phyloP scores from a whole-genome alignment of 805 yeast genomes.

The Candida odintsovae region DNA sequence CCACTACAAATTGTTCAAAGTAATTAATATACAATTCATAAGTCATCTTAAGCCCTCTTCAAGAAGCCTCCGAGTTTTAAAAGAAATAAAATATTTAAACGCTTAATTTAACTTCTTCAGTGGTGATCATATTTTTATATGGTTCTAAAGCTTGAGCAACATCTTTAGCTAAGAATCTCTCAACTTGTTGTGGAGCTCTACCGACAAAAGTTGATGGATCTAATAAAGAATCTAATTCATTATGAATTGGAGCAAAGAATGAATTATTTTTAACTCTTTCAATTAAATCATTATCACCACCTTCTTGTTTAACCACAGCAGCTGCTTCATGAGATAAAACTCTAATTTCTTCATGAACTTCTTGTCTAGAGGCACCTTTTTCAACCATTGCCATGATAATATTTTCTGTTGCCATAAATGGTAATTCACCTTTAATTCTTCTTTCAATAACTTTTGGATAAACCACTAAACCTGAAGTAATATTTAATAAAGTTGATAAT shows the following conservation, averaged over 20 bases:
- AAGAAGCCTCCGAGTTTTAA: too few relatives aligned
- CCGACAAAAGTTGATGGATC: conserved; percentile 96
- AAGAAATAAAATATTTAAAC: conserved; percentile 38
- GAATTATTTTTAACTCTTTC: conserved; percentile 73
- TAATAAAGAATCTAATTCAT: conserved; percentile 69
- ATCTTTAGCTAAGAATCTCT: conserved; percentile 79
- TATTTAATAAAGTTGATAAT: conserved; percentile 82
- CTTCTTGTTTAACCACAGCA: conserved; percentile 94
- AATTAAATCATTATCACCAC: conserved; percentile 96
- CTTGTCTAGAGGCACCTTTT: conserved; percentile 96
- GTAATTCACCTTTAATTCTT: conserved; percentile 89
- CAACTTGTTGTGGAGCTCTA: conserved; percentile 97
- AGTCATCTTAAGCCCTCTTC: too few relatives aligned
- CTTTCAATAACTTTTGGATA: conserved; percentile 98
- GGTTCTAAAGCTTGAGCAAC: conserved; percentile 80
- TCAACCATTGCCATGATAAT: conserved; percentile 99
- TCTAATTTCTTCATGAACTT: conserved; percentile 95
- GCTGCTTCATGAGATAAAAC: conserved; percentile 97
- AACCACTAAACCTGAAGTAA: conserved; percentile 92
- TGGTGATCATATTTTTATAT: conserved; percentile 50
- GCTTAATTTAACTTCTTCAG: conserved; percentile 68
- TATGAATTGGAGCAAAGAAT: conserved; percentile 87
- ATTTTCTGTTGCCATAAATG: conserved; percentile 99
- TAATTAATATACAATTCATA: too few relatives aligned
- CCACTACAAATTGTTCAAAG: too few relatives aligned